phyloP scores from a whole-genome alignment of 306 rosid species.

The Sicyos baderoa region DNA sequence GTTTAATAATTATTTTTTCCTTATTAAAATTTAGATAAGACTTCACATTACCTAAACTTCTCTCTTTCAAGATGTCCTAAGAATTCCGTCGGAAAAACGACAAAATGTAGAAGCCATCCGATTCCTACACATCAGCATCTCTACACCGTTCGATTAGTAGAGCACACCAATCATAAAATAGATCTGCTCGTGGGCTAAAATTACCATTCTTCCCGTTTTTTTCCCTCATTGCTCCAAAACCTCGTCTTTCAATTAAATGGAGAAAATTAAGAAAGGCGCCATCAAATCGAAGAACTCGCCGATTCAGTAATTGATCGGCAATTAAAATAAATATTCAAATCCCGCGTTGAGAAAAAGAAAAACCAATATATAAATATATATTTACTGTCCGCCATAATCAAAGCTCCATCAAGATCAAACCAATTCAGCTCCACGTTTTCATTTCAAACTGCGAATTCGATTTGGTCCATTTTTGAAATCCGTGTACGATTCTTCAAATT shows the following conservation, averaged over 20 bases:
- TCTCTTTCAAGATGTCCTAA: too few species aligned
- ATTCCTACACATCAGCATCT: too few species aligned
- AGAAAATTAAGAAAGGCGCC: constrained; percentile 9
- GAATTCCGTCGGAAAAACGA: too few species aligned
- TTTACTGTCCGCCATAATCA: not conserved
- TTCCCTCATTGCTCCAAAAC: not conserved
- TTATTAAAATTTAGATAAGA: too few species aligned
- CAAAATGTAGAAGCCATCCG: too few species aligned
- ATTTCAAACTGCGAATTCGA: not conserved
- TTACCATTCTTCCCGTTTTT: too few species aligned
- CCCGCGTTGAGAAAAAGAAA: not conserved
- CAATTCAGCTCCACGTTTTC: not conserved
- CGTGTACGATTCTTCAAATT: constrained; percentile 11
- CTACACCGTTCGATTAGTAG: too few species aligned
- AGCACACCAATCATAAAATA: too few species aligned
- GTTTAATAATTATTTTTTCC: too few species aligned
- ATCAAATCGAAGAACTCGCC: constrained; percentile 4
- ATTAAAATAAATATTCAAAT: not conserved
- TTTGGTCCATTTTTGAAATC: constrained; percentile 15
- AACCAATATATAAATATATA: not conserved
- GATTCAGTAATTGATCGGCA: not conserved
- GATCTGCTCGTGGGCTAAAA: too few species aligned
- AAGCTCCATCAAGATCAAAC: too few species aligned
- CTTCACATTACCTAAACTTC: too few species aligned
- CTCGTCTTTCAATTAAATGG: constrained; percentile 1